Evolutionary conservation across 441 rosid species (phyloP), one percentile per base, ranked within the genome.

Genomic region (Bruguiera hainesii): DNA sequence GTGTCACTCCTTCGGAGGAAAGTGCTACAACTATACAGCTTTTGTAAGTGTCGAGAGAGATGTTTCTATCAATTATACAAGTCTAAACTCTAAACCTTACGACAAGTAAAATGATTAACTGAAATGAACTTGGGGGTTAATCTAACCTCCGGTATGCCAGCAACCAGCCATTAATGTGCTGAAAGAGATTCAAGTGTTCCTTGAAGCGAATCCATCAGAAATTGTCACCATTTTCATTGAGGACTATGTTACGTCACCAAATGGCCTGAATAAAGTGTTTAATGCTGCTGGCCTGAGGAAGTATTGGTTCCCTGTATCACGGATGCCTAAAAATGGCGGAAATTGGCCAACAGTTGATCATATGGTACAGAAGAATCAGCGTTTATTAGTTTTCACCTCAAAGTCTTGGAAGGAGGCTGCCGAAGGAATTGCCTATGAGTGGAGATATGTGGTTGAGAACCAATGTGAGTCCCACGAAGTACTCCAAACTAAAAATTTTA

Each of bases 271-370:
- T 9, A 94, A 88, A 75, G 87, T 91, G 69, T 94, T 94, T 69
- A 72, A 84, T 51, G 87, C 85, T 71, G 80, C 97, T 70, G 99
- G 98, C 28, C 75, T 91, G 60, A 88, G 77, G 74, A 83, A 85
- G 66, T 94, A 82, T 69, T 51, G 65, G 90, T 80, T 91, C 73
- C 99, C 99, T 3, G 65, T 83, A 29, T 83, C 96, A 23, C 79
- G 80, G 67, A 94, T 91, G 94, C 98, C 99, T 0, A 89, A 84
- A 67, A 81, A 78, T 42, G 98, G 98, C 21, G 79, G 61, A 33
- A 86, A 91, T 60, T 94, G 98, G 99, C 98, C 98, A 18, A 83
- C 83, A 0, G 87, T 91, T 7, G 91, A 89, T 78, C 88, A 87
- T 64, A 94, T 91, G 99, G 91, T 77, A 30, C 78, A 76, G 80